Percentiles rank a stretch among this genome's conserved stretches.
phyloP scores from a whole-genome alignment of 192 early-diverging fungal genomes.

The Linnemannia elongata region DNA sequence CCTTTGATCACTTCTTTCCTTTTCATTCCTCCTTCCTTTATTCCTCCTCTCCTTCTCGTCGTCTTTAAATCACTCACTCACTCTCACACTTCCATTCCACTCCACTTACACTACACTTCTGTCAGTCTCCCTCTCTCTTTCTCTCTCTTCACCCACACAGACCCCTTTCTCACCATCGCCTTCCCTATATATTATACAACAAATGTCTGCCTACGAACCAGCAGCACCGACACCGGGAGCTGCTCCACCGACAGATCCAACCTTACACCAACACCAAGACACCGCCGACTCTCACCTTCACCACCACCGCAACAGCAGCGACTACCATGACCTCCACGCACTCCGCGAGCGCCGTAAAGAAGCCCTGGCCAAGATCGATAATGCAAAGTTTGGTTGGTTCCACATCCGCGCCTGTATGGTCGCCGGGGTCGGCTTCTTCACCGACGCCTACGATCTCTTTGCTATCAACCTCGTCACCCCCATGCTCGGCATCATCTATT shows the following conservation, averaged over 20 bases:
- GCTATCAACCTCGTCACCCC: slow-evolving; percentile 90
- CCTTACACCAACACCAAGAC: slow-evolving; percentile 11
- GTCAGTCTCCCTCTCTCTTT: no score
- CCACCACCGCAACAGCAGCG: background rate
- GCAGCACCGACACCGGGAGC: background rate
- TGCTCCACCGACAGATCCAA: background rate
- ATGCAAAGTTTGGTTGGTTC: slow-evolving; percentile 85
- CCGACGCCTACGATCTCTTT: slow-evolving; percentile 96
- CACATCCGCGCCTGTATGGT: slow-evolving; percentile 81
- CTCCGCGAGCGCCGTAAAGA: slow-evolving; percentile 46
- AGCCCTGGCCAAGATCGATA: slow-evolving; percentile 70
- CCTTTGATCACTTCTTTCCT: no score
- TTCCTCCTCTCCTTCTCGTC: background rate
- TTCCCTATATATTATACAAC: background rate
- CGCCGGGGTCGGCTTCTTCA: slow-evolving; percentile 88
- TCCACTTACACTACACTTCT: no score
- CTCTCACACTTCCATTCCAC: background rate
- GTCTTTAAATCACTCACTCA: background rate
- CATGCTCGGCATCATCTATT: slow-evolving; percentile 86
- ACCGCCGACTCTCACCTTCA: background rate
- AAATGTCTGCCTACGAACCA: slow-evolving; percentile 18
- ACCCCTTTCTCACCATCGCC: background rate
- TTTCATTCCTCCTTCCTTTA: background rate
- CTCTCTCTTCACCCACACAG: background rate
- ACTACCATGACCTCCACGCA: background rate